Conservation (phyloP, 345 rosid species). For the Ceriops tagal region DNA sequence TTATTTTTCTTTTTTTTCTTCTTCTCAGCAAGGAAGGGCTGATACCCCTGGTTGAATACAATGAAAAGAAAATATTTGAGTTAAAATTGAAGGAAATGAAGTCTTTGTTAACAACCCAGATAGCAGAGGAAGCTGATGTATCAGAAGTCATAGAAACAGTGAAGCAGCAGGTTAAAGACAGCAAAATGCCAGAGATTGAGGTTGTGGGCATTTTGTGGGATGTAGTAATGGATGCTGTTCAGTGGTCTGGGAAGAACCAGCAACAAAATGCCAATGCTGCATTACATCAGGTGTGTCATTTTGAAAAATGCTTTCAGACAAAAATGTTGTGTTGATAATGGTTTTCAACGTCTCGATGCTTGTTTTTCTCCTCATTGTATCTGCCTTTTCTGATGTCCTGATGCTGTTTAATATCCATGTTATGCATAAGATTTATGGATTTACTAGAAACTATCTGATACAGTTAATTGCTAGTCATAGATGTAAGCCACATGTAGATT, state of each 20-base stretch:
- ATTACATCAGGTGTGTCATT: constrained; percentile 61
- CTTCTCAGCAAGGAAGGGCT: constrained; percentile 79
- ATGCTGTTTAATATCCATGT: too few species aligned
- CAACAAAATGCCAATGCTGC: constrained; percentile 91
- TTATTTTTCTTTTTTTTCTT: background rate
- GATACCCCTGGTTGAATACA: constrained; percentile 83
- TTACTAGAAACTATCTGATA: too few species aligned
- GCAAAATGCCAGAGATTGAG: constrained; percentile 73
- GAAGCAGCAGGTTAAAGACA: constrained; percentile 78
- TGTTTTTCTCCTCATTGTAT: too few species aligned
- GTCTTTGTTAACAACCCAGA: constrained; percentile 69
- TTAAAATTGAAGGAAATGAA: constrained; percentile 87
- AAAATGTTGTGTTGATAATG: too few species aligned
- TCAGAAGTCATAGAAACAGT: constrained; percentile 79
- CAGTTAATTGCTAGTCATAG: too few species aligned
- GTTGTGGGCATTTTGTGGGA: constrained; percentile 86
- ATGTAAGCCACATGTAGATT: too few species aligned
- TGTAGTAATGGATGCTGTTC: constrained; percentile 97
- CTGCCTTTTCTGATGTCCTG: too few species aligned
- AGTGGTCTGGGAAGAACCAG: constrained; percentile 99
- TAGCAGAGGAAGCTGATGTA: constrained; percentile 67
- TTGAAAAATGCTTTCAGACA: background rate
- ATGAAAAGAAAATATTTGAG: constrained; percentile 88
- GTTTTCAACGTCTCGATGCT: background rate
- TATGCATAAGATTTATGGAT: too few species aligned